Evolutionary conservation across 2,329 filamentous ascomycete species (phyloP), one percentile per base, ranked within the genome.

Genomic region (Endothia cerciana): DNA sequence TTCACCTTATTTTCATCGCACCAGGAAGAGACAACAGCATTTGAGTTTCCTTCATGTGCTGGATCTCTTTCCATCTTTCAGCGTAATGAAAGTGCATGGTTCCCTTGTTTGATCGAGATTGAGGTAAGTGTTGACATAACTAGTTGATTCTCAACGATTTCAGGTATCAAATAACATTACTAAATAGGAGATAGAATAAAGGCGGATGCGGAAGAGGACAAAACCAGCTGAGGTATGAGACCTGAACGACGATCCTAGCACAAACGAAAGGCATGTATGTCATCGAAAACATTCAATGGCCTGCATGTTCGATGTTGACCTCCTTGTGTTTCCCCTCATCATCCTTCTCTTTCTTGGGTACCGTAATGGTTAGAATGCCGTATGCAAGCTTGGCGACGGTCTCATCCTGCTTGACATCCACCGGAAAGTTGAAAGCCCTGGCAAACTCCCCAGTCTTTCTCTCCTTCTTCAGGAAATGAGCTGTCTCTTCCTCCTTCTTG

Each of bases 271-370:
- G n/a, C n/a, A 25, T 4, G 8, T 22, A 8, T 38, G 10, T 30
- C 38, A 28, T 15, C 13, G 2, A n/a, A 28, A 15, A 17, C n/a
- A 7, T n/a, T 40, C 38, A 63, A 45, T 63, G 60, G 8, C 60
- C 60, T 7, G 51, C 60, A 57, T 63, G 60, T 13, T 63, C 60
- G 13, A 63, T 63, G 1, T 47, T 41, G 36, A 60, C n/a, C 17
- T 60, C 25, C 7, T 60, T 60, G 30, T 60, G 58, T 17, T 60
- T 41, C 19, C 49, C 58, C 25, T 47, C 43, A 10, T 33, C 28
- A 8, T 60, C 58, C 41, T 47, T 60, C 40, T 60, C 58, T 15
- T 60, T 60, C 58, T 60, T 60, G 10, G 58, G 58, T 11, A 51
- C 58, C 58, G 43, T 60, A 25, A 60, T 49, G 3, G 58, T 49